Evolutionary conservation across 225 moss, liverwort and hornwort species (phyloP).

Genomic region (Sphagnum tenellum): DNA sequence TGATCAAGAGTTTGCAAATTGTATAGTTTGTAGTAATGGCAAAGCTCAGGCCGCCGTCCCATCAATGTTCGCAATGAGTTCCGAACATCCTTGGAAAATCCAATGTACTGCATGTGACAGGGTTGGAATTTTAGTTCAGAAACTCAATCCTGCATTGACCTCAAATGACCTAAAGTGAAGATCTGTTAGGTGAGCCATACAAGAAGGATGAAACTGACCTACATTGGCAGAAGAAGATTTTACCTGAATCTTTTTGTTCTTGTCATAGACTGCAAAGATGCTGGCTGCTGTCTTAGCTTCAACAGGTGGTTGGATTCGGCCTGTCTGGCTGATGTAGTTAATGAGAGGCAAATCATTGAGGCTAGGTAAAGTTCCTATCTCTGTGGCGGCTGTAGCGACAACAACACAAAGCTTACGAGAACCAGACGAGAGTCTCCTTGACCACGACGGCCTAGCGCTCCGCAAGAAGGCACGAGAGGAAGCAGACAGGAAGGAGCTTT

Average conservation of each 20-base stretch:
- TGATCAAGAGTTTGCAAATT: slow-evolving; percentile 82
- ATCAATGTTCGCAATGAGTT: slow-evolving; percentile 86
- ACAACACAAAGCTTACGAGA: slow-evolving; percentile 3
- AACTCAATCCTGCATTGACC: too few species aligned
- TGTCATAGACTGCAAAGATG: slow-evolving; percentile 75
- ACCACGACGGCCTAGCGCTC: too few species aligned
- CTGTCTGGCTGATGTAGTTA: slow-evolving; percentile 73
- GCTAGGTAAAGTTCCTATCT: slow-evolving; percentile 20
- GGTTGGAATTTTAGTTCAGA: too few species aligned
- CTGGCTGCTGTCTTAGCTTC: slow-evolving; percentile 50
- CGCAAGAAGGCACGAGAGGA: too few species aligned
- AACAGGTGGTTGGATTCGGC: slow-evolving; percentile 80
- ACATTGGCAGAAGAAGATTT: not conserved
- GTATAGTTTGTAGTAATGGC: slow-evolving; percentile 70
- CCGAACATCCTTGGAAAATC: slow-evolving; percentile 93
- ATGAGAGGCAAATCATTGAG: slow-evolving; percentile 53
- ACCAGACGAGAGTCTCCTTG: too few species aligned
- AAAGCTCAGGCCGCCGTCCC: slow-evolving; percentile 85
- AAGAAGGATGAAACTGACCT: too few species aligned
- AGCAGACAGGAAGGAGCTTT: too few species aligned
- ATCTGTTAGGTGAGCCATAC: too few species aligned
- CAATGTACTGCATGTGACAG: slow-evolving; percentile 42
- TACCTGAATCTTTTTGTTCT: slow-evolving; percentile 35
- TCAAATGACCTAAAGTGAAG: too few species aligned
- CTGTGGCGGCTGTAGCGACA: slow-evolving; percentile 24